A percentile compares a stretch with the other conserved stretches of the same genome.
Conservation (phyloP, 805 yeast genomes). For the Saturnispora quitensis region DNA sequence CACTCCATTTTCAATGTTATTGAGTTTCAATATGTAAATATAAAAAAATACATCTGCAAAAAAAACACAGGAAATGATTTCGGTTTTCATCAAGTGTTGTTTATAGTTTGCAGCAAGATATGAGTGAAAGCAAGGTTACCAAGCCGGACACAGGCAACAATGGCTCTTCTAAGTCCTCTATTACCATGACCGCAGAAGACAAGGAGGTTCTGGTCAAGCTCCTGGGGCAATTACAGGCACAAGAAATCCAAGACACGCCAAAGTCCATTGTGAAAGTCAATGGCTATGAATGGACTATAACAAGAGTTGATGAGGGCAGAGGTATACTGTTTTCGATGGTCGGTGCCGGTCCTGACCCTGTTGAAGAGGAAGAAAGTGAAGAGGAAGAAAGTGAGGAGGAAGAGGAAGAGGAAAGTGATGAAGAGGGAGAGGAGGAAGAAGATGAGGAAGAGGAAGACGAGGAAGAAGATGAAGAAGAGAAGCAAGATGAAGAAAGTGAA, state of each 20-base stretch:
- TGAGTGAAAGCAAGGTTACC: background rate
- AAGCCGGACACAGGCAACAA: background rate
- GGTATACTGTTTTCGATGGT: conserved; percentile 4
- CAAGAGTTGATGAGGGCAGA: background rate
- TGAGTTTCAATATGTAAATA: background rate
- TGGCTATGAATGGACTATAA: conserved; percentile 2
- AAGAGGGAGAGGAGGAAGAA: background rate
- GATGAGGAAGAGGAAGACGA: background rate
- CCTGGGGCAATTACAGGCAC: conserved; percentile 1
- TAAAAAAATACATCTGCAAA: background rate
- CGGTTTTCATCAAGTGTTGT: background rate
- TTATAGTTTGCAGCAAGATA: background rate
- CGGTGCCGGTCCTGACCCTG: background rate
- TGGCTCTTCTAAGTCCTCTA: background rate
- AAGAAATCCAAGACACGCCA: background rate
- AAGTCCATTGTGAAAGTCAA: background rate
- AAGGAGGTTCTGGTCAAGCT: conserved; percentile 1
- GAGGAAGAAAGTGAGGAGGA: background rate
- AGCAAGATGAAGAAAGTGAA: background rate
- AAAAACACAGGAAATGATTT: background rate
- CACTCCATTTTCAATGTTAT: background rate
- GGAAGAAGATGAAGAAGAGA: background rate
- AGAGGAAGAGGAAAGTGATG: background rate
- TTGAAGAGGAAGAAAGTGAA: background rate
- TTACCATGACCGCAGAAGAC: conserved; percentile 1